Conservation (phyloP, 2,329 filamentous ascomycete species). For the Orbilia javanica region DNA sequence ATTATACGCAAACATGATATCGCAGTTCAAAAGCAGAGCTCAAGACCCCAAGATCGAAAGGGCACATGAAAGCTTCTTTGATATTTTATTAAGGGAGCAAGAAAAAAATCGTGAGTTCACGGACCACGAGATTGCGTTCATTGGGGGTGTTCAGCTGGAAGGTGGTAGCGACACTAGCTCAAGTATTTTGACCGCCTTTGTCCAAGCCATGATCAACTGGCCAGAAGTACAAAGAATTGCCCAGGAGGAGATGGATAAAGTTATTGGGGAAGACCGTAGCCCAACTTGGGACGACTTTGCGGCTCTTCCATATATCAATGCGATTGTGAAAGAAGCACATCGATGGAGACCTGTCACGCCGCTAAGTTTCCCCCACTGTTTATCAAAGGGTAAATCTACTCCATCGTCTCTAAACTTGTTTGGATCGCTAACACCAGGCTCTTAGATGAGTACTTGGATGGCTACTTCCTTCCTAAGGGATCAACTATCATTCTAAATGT, state of each 20-base stretch:
- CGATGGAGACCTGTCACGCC: slow-evolving; percentile 72
- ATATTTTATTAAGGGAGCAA: slow-evolving; percentile 61
- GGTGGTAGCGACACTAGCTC: slow-evolving; percentile 68
- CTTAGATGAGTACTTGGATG: slow-evolving; percentile 70
- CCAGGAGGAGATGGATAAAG: slow-evolving; percentile 71
- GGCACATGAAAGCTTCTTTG: slow-evolving; percentile 67
- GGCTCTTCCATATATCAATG: slow-evolving; percentile 70
- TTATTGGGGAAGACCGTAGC: slow-evolving; percentile 70
- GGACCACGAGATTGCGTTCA: slow-evolving; percentile 65
- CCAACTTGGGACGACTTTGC: slow-evolving; percentile 70
- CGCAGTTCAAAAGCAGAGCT: slow-evolving; percentile 64
- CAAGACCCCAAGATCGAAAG: slow-evolving; percentile 24
- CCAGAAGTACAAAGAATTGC: slow-evolving; percentile 70
- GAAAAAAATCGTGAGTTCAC: slow-evolving; percentile 66
- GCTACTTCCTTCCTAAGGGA: slow-evolving; percentile 70
- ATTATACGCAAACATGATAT: slow-evolving; percentile 66
- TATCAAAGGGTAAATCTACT: slow-evolving; percentile 20
- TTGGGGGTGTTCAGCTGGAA: slow-evolving; percentile 63
- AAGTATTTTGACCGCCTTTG: slow-evolving; percentile 63
- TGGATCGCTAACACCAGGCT: not conserved
- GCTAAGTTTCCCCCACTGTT: slow-evolving; percentile 28
- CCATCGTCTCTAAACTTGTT: not conserved
- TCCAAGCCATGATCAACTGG: slow-evolving; percentile 68
- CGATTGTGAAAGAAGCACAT: slow-evolving; percentile 72
- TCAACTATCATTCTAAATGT: slow-evolving; percentile 70